A percentile compares a stretch with the other conserved stretches of the same genome.
Conservation (phyloP, 2,329 filamentous ascomycete genomes). For the Plenodomus lindquistii region DNA sequence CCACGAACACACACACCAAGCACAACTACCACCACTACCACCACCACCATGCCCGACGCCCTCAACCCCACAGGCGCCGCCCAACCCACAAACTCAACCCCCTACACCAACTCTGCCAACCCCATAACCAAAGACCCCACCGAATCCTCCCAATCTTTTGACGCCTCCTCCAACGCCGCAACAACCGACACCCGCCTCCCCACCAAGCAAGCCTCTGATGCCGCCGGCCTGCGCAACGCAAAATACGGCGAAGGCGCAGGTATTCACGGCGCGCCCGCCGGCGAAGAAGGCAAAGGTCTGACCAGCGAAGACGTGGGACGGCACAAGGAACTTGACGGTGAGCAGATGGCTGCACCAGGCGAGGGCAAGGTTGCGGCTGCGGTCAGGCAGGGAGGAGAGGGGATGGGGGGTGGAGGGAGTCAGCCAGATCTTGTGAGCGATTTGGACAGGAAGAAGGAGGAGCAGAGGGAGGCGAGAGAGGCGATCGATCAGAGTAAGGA, state of each 20-base stretch:
- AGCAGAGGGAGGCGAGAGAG: conserved; percentile 50
- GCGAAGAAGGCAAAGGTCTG: conserved; percentile 49
- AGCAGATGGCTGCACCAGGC: conserved; percentile 54
- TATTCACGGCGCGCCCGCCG: conserved; percentile 49
- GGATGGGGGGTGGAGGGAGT: conserved; percentile 39
- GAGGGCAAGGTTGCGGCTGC: conserved; percentile 51
- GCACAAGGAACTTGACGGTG: conserved; percentile 51
- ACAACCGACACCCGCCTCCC: conserved; percentile 45
- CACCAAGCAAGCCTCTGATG: conserved; percentile 40
- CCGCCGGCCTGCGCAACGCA: conserved; percentile 45
- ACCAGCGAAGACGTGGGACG: conserved; percentile 48
- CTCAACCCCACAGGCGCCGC: conserved; percentile 48
- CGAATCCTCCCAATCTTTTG: conserved; percentile 42
- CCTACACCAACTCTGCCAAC: conserved; percentile 54
- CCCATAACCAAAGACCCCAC: conserved; percentile 48
- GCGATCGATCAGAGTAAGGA: conserved; percentile 46
- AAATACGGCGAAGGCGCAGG: conserved; percentile 37
- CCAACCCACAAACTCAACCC: conserved; percentile 50
- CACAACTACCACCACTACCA: not conserved
- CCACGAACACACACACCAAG: not conserved
- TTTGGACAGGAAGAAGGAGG: conserved; percentile 56
- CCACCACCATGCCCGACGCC: conserved; percentile 38
- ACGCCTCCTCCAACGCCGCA: conserved; percentile 39
- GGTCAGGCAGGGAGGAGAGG: conserved; percentile 39
- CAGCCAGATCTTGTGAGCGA: conserved; percentile 50